phyloP scores from a whole-genome alignment of 768 basidiomycete species.

The Pisolithus tinctorius region DNA sequence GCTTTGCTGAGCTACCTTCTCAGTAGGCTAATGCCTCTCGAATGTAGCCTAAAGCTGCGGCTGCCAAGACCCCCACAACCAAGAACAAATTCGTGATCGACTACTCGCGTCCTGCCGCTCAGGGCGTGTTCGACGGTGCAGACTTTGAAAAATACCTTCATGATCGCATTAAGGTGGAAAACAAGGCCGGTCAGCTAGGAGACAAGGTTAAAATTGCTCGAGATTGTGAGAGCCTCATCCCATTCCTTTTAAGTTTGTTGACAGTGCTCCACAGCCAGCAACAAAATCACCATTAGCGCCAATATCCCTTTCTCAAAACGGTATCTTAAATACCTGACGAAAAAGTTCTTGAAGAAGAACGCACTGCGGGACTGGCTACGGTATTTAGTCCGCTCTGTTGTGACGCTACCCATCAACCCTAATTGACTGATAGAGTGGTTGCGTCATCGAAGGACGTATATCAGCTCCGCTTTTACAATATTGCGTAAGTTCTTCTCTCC shows the following conservation, averaged over 20 bases:
- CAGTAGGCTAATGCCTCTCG: conserved; percentile 74
- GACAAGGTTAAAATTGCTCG: conserved; percentile 83
- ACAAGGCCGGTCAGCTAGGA: conserved; percentile 86
- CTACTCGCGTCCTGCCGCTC: conserved; percentile 75
- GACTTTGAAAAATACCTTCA: conserved; percentile 85
- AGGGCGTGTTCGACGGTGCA: conserved; percentile 55
- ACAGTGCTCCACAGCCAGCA: conserved; percentile 44
- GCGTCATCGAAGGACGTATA: conserved; percentile 91
- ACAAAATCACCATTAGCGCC: conserved; percentile 79
- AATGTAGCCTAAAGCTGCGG: conserved; percentile 51
- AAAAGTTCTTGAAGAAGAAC: conserved; percentile 99
- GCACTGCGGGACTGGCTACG: conserved; percentile 94
- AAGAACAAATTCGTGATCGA: conserved; percentile 83
- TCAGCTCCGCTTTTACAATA: conserved; percentile 92
- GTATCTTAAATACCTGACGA: conserved; percentile 97
- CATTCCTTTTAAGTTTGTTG: conserved; percentile 1
- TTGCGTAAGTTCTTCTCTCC: conserved; percentile 51
- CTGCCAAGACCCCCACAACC: conserved; percentile 43
- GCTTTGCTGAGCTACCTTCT: conserved; percentile 91
- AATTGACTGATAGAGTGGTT: conserved; percentile 55
- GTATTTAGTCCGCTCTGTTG: conserved; percentile 28
- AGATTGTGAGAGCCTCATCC: conserved; percentile 49
- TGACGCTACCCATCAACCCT: conserved; percentile 5
- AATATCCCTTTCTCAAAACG: conserved; percentile 92
- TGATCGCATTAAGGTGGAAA: conserved; percentile 90